Percentiles rank a stretch among this genome's conserved stretches.
These are phyloP conservation scores for Plasmodium vinckei DNA, from an alignment of 169 alveolate genomes.

Conservation along the genomic window DNA sequence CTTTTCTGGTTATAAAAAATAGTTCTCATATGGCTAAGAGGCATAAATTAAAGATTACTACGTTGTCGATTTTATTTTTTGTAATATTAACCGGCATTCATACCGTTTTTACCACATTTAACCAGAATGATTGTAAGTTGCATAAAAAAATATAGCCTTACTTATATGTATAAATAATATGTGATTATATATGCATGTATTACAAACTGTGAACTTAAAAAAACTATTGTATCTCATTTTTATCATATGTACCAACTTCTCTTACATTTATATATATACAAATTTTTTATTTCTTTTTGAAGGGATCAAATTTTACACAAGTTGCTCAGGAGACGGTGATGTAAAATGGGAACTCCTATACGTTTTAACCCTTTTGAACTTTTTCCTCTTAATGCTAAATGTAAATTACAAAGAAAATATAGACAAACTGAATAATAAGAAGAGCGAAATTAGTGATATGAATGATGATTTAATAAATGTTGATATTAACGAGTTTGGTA, in stretches of 20 bases:
- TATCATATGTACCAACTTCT: too few relatives aligned
- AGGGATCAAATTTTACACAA: conserved; percentile 65
- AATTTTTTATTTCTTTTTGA: conserved; percentile 25
- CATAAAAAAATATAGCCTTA: neutral
- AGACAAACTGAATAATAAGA: conserved; percentile 42
- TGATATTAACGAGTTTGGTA: conserved; percentile 68
- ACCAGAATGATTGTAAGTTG: conserved; percentile 63
- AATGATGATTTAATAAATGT: conserved; percentile 74
- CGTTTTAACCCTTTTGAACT: conserved; percentile 42
- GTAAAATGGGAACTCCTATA: conserved; percentile 72
- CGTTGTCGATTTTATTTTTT: conserved; percentile 64
- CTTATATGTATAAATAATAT: neutral
- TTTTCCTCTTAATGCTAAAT: conserved; percentile 35
- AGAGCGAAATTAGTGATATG: conserved; percentile 67
- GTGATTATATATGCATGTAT: too few relatives aligned
- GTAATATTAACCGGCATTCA: conserved; percentile 68
- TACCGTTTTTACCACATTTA: conserved; percentile 59
- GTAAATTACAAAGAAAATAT: conserved; percentile 65
- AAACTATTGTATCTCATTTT: too few relatives aligned
- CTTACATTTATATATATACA: neutral
- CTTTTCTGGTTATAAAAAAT: neutral
- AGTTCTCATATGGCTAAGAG: conserved; percentile 63
- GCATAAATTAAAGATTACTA: conserved; percentile 66
- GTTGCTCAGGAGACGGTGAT: conserved; percentile 64
- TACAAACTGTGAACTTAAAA: too few relatives aligned